Evolutionary conservation across 2,329 filamentous ascomycete genomes (phyloP), one percentile per base, ranked within the genome.

Genomic region (Pseudogymnoascus verrucosus): DNA sequence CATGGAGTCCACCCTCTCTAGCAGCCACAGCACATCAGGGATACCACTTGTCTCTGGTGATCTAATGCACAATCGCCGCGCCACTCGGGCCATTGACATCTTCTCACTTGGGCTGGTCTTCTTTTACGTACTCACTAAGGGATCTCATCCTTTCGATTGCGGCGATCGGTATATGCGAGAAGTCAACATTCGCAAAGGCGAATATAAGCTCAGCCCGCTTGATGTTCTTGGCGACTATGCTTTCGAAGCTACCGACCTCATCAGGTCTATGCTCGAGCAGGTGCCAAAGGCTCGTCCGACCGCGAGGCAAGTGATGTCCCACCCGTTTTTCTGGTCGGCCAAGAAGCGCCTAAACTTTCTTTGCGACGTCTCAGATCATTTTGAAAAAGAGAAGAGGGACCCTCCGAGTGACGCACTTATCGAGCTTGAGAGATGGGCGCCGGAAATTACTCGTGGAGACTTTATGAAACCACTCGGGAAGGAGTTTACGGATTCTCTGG

Each of bases 61-160:
- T 16, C 78, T 85, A 74, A 83, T 79, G 77, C 80, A 71, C 4
- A 86, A 85, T 68, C 88, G 92, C 65, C 89, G 95, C 61, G 93
- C 96, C 5, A 99, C 96, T 54, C 89, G 95, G 54, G 91, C 95
- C 7, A 97, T 98, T 66, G 95, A 99, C 73, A 96, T 99, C 26
- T 99, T 99, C 78, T 96, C 93, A 0, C 83, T 99, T 37, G 95
- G 95, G 1, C 89, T 96, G 62, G 92, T 99, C n/a, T 99, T 97
- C 79, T 98, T 93, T 78, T 99, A 97, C 74, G 93, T 98, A n/a
- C 82, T 99, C 65, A 97, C 93, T 1, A 90, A 92, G 66, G 95
- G 95, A 14, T 85, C 84, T 1, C 95, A 99, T 74, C 95, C 95
- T 0, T 99, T 96, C 71, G 93, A 97, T 73, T 93, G 92, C 67